These are phyloP conservation scores for Brasenia schreberi DNA, from an alignment of 164 flowering plant species.

Conservation along the genomic window DNA sequence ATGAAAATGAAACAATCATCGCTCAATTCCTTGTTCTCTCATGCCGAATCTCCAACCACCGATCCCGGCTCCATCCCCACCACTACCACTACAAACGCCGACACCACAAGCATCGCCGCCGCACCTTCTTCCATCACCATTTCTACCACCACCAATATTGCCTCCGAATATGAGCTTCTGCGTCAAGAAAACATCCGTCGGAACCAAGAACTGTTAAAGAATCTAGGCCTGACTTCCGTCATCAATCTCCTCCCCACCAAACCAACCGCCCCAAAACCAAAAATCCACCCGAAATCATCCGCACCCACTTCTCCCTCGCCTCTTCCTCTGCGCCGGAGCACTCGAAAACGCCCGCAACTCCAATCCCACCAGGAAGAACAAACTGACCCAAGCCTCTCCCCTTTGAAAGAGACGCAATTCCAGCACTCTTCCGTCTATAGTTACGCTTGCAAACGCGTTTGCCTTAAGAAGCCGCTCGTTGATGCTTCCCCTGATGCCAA, in stretches of 20 bases:
- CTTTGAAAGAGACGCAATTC: neutral
- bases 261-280: neutral
- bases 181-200: constrained; percentile 5
- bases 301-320: neutral
- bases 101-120: neutral
- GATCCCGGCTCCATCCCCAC: neutral
- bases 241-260: constrained; percentile 3
- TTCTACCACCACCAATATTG: neutral
- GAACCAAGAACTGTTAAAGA: constrained; percentile 5
- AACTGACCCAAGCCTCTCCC: neutral
- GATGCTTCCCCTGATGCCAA: neutral
- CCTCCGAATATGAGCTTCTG: constrained; percentile 5
- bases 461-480: neutral
- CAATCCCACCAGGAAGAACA: neutral
- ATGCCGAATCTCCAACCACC: neutral
- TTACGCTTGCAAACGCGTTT: constrained; percentile 3
- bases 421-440: neutral
- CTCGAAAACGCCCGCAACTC: constrained; percentile 2
- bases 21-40: neutral
- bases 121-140: neutral
- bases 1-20: constrained; percentile 4
- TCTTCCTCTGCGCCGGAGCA: constrained; percentile 6
- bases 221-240: constrained; percentile 1
- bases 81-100: neutral
- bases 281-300: neutral